Base-by-base conservation (phyloP, 2,329 filamentous ascomycete genomes). In the Aureobasidium mangrovei region DNA sequence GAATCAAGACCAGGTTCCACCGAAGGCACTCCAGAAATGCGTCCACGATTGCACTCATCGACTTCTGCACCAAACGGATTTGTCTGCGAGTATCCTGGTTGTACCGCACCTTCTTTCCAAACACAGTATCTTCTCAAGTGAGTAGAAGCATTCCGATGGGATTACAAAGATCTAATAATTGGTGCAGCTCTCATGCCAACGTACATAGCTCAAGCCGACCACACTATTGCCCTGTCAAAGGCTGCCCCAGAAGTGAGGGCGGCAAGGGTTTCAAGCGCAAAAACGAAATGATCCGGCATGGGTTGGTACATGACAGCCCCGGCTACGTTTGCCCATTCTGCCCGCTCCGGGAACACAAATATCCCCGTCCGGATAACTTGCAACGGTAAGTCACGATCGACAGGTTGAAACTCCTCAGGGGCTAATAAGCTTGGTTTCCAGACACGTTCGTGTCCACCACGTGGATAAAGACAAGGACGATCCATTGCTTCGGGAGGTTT, bases 301-400 rank as follows among this genome's bases (percentile, higher is more conserved):
- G 91, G 1, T 78, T 97, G 3, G 93, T 97, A 3, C 93, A 98
- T 65, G 85, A 90, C 60, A 95, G 89, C 6, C 93, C 93, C 1
- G 91, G 91, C 57, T 98, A 97, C 64, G 84, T 95, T 31, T 98
- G 93, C 68, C 93, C 93, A 0, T 97, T 96, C 66, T 98, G 93
- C 68, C 87, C 89, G 1, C 90, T 95, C 64, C 80, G 90, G 60
- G 90, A 96, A 67, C 91, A 96, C 69, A 91, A 86, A 66, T 97
- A 97, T 68, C 93, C 93, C 4, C 79, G 93, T 61, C 93, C 93
- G 33, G 93, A 98, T 69, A 97, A 97, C 74, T 74, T 98, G 54
- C 91, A 96, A 74, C 83, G 91, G 88, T 94, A 76, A 60, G 79
- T 67, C 28, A 28, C 6, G 10, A 9, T 1, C 10, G 2, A 18